Base-by-base conservation (phyloP, 768 basidiomycete species). In the Tricholomella constricta region DNA sequence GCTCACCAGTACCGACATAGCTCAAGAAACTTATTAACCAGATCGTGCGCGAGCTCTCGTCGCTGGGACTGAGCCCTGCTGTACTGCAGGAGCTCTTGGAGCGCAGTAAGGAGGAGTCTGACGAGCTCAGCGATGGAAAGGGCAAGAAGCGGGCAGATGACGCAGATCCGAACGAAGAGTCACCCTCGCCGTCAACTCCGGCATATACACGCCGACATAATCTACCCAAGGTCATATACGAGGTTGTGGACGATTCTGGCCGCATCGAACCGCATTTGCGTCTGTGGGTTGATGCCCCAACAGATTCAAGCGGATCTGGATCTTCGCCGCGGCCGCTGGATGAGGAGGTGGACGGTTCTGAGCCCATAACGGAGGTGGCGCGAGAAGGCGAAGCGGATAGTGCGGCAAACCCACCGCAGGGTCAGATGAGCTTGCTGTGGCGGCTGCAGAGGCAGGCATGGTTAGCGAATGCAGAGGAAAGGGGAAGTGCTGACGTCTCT, bases 21-120 rank as follows among this genome's bases (percentile, higher is more conserved):
- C 84, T 98, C 51, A 97, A 98, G 72, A 93, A 90, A 61, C 73
- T 95, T 26, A 94, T 98, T 60, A 89, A 91, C 57, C 79, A 86
- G 63, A 82, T 94, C 32, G 91, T 89, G 1, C 69, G 72, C 9
- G 94, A 98, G 68, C 83, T 98, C 15, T 76, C 81, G 3, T 78
- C 81, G 2, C 72, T 93, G 20, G 94, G 91, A 0, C 70, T 86
- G 6, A 72, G 72, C 52, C 83, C 83, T 4, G 62, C 69, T 8
- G 62, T 81, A 0, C 68, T 85, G 12, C 80, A 79, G 0, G 69
- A 76, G 44, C 67, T 79, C 19, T 65, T 79, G 15, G 67, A 62
- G 36, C 54, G 54, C 34, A 56, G 40, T 37, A 59, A 54, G 6
- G 19, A 55, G 15, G 23, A 56, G 23, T 31, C 46, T 9, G 49